A percentile compares a stretch with the other conserved stretches of the same genome.
phyloP scores from a whole-genome alignment of 2,329 filamentous ascomycete species.

The Colletotrichum viniferum region DNA sequence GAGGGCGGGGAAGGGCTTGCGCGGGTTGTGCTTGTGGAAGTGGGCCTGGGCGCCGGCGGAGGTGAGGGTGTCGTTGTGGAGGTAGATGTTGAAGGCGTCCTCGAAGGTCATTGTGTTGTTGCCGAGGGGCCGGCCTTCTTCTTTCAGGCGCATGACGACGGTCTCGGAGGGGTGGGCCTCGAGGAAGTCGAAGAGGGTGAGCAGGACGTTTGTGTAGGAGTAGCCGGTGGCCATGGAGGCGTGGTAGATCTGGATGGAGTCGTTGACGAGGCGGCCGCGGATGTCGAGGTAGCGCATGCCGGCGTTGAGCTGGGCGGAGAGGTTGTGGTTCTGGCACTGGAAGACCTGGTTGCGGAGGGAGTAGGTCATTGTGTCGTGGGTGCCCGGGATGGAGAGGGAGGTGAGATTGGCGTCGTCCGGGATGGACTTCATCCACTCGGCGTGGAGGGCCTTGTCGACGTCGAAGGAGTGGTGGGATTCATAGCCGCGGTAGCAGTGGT shows the following conservation, averaged over 20 bases:
- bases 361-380: conserved; percentile 59
- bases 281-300: conserved; percentile 57
- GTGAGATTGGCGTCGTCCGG: conserved; percentile 45
- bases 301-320: conserved; percentile 47
- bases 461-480: conserved; percentile 47
- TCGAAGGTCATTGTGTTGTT: conserved; percentile 45
- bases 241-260: conserved; percentile 53
- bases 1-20: conserved; percentile 44
- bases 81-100: conserved; percentile 47
- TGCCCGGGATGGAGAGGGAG: conserved; percentile 54
- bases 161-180: conserved; percentile 47
- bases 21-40: conserved; percentile 37
- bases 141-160: conserved; percentile 55
- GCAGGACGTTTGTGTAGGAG: conserved; percentile 45
- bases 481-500: conserved; percentile 36
- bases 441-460: conserved; percentile 33
- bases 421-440: conserved; percentile 48
- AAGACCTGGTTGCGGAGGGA: conserved; percentile 36
- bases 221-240: conserved; percentile 48
- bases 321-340: conserved; percentile 53
- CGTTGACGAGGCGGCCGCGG: conserved; percentile 46
- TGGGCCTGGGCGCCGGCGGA: conserved; percentile 37
- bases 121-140: conserved; percentile 46
- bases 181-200: conserved; percentile 50
- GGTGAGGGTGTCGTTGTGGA: conserved; percentile 37